Evolutionary conservation across 2,329 filamentous ascomycete genomes (phyloP).

Genomic region (Trichoderma semiorbis): DNA sequence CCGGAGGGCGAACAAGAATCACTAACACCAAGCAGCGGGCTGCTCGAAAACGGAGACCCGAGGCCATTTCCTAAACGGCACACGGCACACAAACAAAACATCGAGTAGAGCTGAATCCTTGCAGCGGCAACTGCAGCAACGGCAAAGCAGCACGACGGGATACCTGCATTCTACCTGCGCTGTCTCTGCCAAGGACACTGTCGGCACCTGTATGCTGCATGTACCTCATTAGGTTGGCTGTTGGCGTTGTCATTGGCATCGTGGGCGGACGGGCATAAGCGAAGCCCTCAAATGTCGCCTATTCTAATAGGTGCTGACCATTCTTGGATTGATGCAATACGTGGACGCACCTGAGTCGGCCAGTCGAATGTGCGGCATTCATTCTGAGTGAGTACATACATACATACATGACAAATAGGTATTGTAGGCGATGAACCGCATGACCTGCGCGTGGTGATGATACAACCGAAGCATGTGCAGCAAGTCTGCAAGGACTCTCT

Average conservation of each 20-base stretch:
- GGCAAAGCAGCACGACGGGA: not conserved
- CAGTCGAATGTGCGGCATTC: not conserved
- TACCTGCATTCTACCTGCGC: not conserved
- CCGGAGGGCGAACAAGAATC: not conserved
- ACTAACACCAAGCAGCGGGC: not conserved
- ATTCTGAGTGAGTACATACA: not conserved
- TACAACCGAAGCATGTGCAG: slow-evolving; percentile 3
- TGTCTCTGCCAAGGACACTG: not conserved
- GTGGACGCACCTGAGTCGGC: slow-evolving; percentile 11
- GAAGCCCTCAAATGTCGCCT: not conserved
- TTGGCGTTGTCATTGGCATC: not conserved
- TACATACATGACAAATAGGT: not conserved
- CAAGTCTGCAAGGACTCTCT: not conserved
- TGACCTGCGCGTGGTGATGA: slow-evolving; percentile 8
- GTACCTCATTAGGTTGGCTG: not conserved
- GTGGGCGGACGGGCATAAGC: not conserved
- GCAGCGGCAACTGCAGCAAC: slow-evolving; percentile 8
- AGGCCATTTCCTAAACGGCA: slow-evolving; percentile 9
- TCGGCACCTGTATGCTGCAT: not conserved
- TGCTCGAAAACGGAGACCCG: not conserved
- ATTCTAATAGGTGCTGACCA: not conserved
- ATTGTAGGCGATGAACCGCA: not conserved
- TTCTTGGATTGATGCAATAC: not conserved
- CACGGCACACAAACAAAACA: slow-evolving; percentile 12
- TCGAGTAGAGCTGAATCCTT: slow-evolving; percentile 3